Evolutionary conservation across 73 alveolate genomes (phyloP), one percentile per base, ranked within the genome.

Genomic region (Blepharisma japonicum): DNA sequence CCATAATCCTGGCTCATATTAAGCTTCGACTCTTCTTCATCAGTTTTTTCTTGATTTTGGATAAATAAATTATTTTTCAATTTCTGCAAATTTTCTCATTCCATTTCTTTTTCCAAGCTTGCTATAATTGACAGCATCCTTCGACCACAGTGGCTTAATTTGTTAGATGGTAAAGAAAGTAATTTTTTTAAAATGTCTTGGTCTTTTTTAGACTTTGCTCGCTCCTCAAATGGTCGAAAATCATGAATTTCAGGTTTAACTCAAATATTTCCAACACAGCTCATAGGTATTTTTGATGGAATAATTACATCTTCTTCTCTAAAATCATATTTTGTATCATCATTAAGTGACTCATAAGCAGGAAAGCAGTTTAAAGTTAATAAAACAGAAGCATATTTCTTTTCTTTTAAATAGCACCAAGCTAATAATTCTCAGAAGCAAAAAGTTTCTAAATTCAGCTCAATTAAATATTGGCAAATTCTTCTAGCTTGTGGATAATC

Each of bases 51-150:
- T 18, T n/a, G 14, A 2, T n/a, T 18, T 38, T 20, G 67, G 6
- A 77, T 47, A 54, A 86, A 86, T 4, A 80, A 77, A 11, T 76
- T 86, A n/a, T 67, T 39, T 61, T 25, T 86, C 45, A 86, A 55
- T 50, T 86, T 83, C 18, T 81, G 56, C 21, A 86, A 68, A 42
- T 82, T 77, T 25, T 82, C 90, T 89, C 93, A 86, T 3, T 87
- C 71, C 42, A 86, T 76, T 47, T 81, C 87, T 66, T 86, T 86
- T 46, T 86, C 93, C 6, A 86, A 47, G 49, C 81, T 83, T 45
- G 81, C 93, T n/a, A 86, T 48, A 7, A 86, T 53, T 20, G 81
- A 85, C 68, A 74, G 81, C 79, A 83, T 77, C 51, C 83, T 56
- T 51, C 70, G 56, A 23, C 81, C 83, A 46, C 87, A 74, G 8